Conservation (phyloP, 1,284 basidiomycete genomes). For the Exsudoporus floridanus region DNA sequence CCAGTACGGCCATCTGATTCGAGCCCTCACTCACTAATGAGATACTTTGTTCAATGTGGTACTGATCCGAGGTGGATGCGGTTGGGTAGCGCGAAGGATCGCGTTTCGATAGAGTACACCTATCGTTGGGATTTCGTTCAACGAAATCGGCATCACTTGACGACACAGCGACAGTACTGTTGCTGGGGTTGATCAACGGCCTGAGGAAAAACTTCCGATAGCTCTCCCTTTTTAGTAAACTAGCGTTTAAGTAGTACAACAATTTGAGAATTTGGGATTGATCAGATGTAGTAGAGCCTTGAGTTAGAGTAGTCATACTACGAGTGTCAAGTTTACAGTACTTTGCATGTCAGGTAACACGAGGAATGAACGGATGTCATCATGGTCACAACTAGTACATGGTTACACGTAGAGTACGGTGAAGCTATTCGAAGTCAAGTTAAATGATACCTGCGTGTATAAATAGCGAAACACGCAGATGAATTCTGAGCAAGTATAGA, state of each 20-base stretch:
- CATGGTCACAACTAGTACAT: background rate
- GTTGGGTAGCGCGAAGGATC: constrained; percentile 34
- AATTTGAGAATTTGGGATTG: too few relatives aligned
- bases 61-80: constrained; percentile 35
- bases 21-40: constrained; percentile 50
- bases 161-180: background rate
- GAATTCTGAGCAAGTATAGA: constrained; percentile 11
- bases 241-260: too few relatives aligned
- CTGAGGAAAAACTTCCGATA: background rate
- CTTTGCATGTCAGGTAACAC: background rate
- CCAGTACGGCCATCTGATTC: background rate
- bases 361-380: constrained; percentile 3
- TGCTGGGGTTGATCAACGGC: background rate
- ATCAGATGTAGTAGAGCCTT: too few relatives aligned
- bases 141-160: constrained; percentile 37
- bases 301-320: too few relatives aligned
- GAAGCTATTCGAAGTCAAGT: constrained; percentile 1
- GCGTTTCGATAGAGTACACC: constrained; percentile 47
- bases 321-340: too few relatives aligned
- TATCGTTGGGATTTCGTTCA: constrained; percentile 52
- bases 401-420: constrained; percentile 17
- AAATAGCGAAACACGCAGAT: background rate
- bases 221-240: too few relatives aligned
- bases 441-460: background rate
- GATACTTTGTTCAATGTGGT: constrained; percentile 57